Percentiles rank a stretch among this genome's conserved stretches.
These are phyloP conservation scores for Pugionium cornutum DNA, from an alignment of 345 rosid species.

Conservation along the genomic window DNA sequence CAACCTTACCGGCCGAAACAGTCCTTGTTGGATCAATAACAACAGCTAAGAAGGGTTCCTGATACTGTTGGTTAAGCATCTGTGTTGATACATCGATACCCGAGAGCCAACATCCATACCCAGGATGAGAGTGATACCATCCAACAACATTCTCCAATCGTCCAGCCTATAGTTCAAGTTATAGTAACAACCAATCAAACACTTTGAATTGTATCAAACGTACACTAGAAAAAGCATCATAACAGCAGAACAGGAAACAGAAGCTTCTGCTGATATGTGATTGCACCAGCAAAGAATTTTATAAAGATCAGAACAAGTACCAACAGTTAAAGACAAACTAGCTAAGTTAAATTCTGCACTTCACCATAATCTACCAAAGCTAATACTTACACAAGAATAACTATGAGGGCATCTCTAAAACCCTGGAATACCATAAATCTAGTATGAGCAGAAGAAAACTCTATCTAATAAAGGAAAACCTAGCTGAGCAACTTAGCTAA, in stretches of 20 bases:
- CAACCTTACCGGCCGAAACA: slow-evolving; percentile 99
- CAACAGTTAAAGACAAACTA: neutral
- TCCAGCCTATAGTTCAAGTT: slow-evolving; percentile 77
- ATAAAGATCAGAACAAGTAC: neutral
- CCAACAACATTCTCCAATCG: slow-evolving; percentile 96
- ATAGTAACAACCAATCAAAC: slow-evolving; percentile 31
- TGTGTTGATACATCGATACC: slow-evolving; percentile 98
- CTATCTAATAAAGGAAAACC: neutral
- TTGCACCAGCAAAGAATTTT: neutral
- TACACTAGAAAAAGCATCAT: neutral
- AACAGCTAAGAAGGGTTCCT: slow-evolving; percentile 93
- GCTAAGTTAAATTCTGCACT: neutral
- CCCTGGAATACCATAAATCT: slow-evolving; percentile 7
- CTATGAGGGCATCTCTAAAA: slow-evolving; percentile 8
- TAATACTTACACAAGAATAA: neutral
- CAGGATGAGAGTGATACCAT: slow-evolving; percentile 88
- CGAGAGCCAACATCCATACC: slow-evolving; percentile 99
- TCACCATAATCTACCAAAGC: too few species aligned
- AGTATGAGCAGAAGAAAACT: neutral
- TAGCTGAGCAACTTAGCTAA: neutral
- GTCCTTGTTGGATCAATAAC: slow-evolving; percentile 99
- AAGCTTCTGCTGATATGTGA: neutral
- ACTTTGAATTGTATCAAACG: slow-evolving; percentile 17
- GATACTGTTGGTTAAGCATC: slow-evolving; percentile 96
- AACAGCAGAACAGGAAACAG: neutral